These are phyloP conservation scores for Fagopyrum homotropicum DNA, from an alignment of 148 eudicot genomes.

Conservation along the genomic window DNA sequence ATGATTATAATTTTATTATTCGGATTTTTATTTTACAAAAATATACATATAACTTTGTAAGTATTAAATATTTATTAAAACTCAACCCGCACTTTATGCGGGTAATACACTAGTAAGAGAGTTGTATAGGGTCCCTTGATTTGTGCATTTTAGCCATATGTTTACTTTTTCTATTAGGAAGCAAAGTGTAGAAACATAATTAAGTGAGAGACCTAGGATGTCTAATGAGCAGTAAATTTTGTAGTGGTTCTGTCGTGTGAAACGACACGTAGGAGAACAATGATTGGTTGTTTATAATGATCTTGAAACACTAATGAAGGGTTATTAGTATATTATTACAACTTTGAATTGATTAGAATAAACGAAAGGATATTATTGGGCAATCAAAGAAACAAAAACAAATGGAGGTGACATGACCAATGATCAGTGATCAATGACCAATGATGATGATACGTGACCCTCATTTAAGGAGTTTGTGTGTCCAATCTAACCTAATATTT, in stretches of 20 bases:
- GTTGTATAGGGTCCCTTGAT: too few relatives aligned
- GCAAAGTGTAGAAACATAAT: background rate
- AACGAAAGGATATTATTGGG: background rate
- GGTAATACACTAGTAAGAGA: too few relatives aligned
- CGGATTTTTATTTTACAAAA: too few relatives aligned
- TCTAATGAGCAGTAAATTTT: too few relatives aligned
- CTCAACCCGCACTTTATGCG: too few relatives aligned
- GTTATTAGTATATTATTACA: background rate
- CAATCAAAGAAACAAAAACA: background rate
- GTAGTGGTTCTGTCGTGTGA: background rate
- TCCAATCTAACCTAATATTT: slow-evolving; percentile 1
- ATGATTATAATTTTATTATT: too few relatives aligned
- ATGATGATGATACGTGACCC: background rate
- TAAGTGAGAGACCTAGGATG: background rate
- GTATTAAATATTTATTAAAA: too few relatives aligned
- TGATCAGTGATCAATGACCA: background rate
- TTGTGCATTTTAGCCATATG: background rate
- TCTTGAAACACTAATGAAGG: background rate
- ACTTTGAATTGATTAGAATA: background rate
- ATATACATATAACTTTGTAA: too few relatives aligned
- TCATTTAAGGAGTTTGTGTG: background rate
- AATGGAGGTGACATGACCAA: background rate
- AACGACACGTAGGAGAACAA: background rate
- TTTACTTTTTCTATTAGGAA: background rate
- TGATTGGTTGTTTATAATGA: background rate